These are phyloP conservation scores for Diversispora eburnea DNA, from an alignment of 192 early-diverging fungal genomes.

Conservation along the genomic window DNA sequence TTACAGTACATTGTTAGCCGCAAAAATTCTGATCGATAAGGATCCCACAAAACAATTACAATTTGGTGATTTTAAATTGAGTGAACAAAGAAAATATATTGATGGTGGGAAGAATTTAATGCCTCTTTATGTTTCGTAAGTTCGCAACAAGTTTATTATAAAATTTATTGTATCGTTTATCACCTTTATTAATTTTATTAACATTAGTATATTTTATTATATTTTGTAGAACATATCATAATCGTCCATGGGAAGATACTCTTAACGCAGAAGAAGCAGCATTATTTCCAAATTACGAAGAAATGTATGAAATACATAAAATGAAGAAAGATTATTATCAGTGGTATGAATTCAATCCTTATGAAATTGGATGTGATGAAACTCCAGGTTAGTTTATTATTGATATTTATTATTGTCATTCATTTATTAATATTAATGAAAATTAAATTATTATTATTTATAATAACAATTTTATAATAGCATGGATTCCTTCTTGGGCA, in stretches of 20 bases:
- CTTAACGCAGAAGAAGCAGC: slow-evolving; percentile 22
- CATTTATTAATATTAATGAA: neutral
- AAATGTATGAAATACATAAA: slow-evolving; percentile 34
- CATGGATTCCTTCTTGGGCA: slow-evolving; percentile 76
- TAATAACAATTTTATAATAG: slow-evolving; percentile 30
- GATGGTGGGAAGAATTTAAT: slow-evolving; percentile 62
- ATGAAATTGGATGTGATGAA: slow-evolving; percentile 77
- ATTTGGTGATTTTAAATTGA: slow-evolving; percentile 57
- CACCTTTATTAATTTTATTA: slow-evolving; percentile 1
- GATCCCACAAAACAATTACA: slow-evolving; percentile 34
- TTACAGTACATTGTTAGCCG: slow-evolving; percentile 52
- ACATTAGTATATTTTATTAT: neutral
- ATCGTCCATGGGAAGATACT: slow-evolving; percentile 44
- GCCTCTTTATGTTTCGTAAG: slow-evolving; percentile 69
- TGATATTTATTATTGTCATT: neutral
- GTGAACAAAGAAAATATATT: slow-evolving; percentile 47
- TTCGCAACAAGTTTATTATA: too few relatives aligned
- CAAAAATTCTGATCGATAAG: slow-evolving; percentile 42
- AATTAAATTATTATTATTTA: slow-evolving; percentile 1
- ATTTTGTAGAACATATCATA: slow-evolving; percentile 54
- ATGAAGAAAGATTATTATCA: slow-evolving; percentile 52
- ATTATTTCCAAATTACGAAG: slow-evolving; percentile 34
- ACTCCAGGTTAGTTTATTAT: slow-evolving; percentile 49
- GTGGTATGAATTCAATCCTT: slow-evolving; percentile 84
- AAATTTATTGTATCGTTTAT: slow-evolving; percentile 13